phyloP scores from a whole-genome alignment of 495 filamentous ascomycete genomes.

The Corynascus novoguineensis region DNA sequence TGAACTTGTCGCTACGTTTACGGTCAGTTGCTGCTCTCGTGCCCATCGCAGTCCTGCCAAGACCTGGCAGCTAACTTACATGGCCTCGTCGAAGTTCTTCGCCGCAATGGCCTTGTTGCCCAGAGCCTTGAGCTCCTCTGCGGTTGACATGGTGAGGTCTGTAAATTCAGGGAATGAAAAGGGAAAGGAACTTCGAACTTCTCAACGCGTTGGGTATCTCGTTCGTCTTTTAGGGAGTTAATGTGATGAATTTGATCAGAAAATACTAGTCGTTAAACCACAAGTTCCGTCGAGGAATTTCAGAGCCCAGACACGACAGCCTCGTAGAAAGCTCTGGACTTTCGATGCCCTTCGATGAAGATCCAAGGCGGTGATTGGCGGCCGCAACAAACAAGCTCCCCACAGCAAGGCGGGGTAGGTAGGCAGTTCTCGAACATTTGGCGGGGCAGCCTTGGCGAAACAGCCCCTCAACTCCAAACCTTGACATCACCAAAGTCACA shows the following conservation, averaged over 20 bases:
- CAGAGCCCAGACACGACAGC: conserved; percentile 10
- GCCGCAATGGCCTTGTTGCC: conserved; percentile 97
- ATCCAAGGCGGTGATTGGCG: conserved; percentile 24
- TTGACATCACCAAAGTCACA: neutral
- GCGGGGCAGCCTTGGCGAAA: conserved; percentile 5
- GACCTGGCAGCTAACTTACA: conserved; percentile 55
- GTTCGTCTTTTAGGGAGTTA: neutral
- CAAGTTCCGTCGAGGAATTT: conserved; percentile 13
- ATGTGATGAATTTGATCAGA: neutral
- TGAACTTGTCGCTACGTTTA: conserved; percentile 72
- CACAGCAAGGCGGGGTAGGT: conserved; percentile 15
- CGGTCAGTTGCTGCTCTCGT: neutral
- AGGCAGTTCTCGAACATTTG: conserved; percentile 5
- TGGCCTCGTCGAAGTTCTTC: conserved; percentile 91
- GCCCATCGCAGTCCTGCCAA: neutral
- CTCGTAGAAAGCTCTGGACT: conserved; percentile 31
- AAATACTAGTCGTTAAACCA: too few relatives aligned
- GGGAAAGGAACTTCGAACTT: neutral
- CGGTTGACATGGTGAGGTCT: conserved; percentile 39
- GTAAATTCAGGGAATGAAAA: neutral
- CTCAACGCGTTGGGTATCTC: neutral
- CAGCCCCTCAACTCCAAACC: conserved; percentile 16
- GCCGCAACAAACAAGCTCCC: conserved; percentile 15
- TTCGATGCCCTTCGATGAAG: conserved; percentile 34
- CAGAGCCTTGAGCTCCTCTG: conserved; percentile 77